Evolutionary conservation across 208 protist genomes (phyloP).

Genomic region (Acanthamoeba castellanii): DNA sequence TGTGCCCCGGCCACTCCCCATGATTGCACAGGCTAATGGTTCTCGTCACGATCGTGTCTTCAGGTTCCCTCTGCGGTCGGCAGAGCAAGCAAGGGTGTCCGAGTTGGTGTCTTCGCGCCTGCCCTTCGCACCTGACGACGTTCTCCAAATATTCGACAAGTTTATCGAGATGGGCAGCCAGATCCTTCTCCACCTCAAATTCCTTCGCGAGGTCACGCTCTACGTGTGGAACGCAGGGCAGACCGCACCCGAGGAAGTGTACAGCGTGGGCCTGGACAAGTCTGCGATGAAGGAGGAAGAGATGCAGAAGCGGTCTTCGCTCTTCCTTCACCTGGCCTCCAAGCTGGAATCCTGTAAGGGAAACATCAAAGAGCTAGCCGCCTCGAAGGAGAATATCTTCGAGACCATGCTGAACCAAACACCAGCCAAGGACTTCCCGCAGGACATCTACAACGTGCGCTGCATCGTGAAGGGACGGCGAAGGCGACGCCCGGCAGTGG

Average conservation of each 20-base stretch:
- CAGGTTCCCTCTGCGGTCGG: constrained; percentile 45
- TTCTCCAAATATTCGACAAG: constrained; percentile 41
- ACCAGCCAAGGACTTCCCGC: constrained; percentile 20
- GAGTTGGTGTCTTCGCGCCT: constrained; percentile 29
- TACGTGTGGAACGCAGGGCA: background rate
- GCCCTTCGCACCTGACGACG: background rate
- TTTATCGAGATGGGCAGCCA: constrained; percentile 62
- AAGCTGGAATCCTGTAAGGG: background rate
- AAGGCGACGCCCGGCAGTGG: background rate
- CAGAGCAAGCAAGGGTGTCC: background rate
- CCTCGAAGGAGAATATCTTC: background rate
- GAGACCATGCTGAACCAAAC: constrained; percentile 22
- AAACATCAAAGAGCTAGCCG: background rate
- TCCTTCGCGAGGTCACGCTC: constrained; percentile 24
- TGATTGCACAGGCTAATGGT: no score
- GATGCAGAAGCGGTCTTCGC: constrained; percentile 6
- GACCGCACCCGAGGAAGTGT: background rate
- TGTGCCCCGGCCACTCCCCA: background rate
- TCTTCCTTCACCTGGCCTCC: constrained; percentile 15
- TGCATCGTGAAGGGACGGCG: constrained; percentile 6
- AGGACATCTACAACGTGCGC: constrained; percentile 44
- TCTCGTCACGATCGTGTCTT: no score
- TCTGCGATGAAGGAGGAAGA: background rate
- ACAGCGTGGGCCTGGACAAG: constrained; percentile 19
- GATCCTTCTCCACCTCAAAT: constrained; percentile 52